Base-by-base conservation (phyloP, 129 eudicot species). In the Escallonia herrerae region DNA sequence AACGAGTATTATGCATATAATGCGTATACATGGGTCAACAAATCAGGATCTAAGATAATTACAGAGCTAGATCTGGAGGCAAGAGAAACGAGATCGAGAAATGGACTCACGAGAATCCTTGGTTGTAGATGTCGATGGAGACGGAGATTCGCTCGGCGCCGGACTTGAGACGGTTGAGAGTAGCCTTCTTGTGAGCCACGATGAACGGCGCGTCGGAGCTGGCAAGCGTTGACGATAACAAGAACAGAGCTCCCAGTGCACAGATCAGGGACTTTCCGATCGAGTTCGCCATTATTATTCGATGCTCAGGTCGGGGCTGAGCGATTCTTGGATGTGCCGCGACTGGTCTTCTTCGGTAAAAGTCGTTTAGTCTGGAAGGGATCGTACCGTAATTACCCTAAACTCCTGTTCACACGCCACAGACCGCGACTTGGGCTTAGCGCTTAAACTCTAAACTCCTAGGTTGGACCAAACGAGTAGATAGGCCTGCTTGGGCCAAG, bases 111-210 rank as follows among this genome's bases (percentile, higher is more conserved):
- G 87, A 81, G 65, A 79, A 84, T 87, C 97, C 97, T 58, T 87
- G 75, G 70, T 87, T 91, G 67, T 84, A 87, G 50, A 91, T 72
- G 67, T 91, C 89, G 59, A 91, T 84, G 63, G 94, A 75, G 46
- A 91, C 88, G 71, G 83, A 82, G 54, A 91, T 69, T 4, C 84
- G 83, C 62, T 91, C 97, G 62, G 63, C 68, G 67, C 95, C 94
- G 64, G 94, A 80, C 67, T 87, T 91, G 83, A 87, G 95, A 38
- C 94, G 58, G 58, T 62, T 82, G 70, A 84, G 87, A 8, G 87
- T 71, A 22, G 94, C 95, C 69, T 91, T 91, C 88, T 91, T 91
- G 73, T 91, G 97, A 38, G 95, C 97, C 11, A 91, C 80, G 48
- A 91, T 82, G 78, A 91, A 91, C 3, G 97, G 97, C 33, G 84